phyloP scores from a whole-genome alignment of 2,329 filamentous ascomycete genomes.

The Biscogniauxia mediterranea region DNA sequence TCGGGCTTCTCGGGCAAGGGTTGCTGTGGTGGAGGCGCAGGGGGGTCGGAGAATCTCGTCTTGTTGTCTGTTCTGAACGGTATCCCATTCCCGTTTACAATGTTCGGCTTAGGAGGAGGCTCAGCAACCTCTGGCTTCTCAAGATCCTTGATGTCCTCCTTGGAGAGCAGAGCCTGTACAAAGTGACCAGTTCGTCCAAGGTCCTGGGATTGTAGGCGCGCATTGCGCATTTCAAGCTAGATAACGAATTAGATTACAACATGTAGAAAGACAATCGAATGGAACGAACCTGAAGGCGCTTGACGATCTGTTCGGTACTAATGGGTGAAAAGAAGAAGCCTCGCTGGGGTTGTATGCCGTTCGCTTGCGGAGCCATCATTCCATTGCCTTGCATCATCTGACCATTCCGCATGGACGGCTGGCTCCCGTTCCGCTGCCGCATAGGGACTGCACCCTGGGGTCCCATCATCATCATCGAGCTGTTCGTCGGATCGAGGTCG shows the following conservation, averaged over 20 bases:
- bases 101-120: conserved; percentile 42
- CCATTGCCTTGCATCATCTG: conserved; percentile 56
- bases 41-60: conserved; percentile 85
- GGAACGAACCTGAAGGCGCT: conserved; percentile 71
- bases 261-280: not conserved
- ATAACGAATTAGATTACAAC: conserved; percentile 23
- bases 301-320: conserved; percentile 92
- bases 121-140: conserved; percentile 52
- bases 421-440: conserved; percentile 67
- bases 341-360: conserved; percentile 67
- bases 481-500: conserved; percentile 80
- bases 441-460: conserved; percentile 67
- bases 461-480: conserved; percentile 69
- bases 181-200: conserved; percentile 80
- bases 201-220: conserved; percentile 83
- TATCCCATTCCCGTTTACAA: conserved; percentile 51
- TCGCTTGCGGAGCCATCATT: conserved; percentile 50
- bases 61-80: conserved; percentile 71
- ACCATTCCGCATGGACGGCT: conserved; percentile 62
- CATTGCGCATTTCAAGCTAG: conserved; percentile 86
- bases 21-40: conserved; percentile 88
- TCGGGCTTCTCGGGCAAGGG: conserved; percentile 93
- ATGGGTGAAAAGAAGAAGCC: conserved; percentile 86
- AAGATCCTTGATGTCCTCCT: conserved; percentile 62
- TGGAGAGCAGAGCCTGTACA: conserved; percentile 71